Conservation (phyloP, 345 rosid genomes). For the Lumnitzera littorea region DNA sequence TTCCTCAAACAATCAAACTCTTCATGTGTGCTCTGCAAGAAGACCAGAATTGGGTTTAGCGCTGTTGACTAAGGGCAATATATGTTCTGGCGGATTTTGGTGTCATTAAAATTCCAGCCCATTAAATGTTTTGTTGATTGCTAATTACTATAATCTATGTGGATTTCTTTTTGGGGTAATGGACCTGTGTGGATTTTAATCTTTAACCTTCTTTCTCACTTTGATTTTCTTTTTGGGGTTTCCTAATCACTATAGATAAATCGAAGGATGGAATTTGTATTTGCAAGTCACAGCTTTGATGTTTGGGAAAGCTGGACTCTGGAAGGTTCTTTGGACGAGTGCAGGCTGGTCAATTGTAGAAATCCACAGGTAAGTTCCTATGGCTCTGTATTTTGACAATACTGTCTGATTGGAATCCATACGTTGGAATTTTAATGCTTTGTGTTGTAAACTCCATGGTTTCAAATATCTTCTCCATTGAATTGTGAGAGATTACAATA, state of each 20-base stretch:
- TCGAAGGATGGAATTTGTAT: conserved; percentile 92
- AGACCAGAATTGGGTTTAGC: too few relatives aligned
- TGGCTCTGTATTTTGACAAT: neutral
- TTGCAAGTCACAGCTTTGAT: conserved; percentile 97
- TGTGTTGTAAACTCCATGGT: too few relatives aligned
- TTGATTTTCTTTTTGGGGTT: neutral
- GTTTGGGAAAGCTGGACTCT: conserved; percentile 98
- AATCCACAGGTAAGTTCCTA: conserved; percentile 51
- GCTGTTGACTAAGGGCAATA: neutral
- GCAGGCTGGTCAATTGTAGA: conserved; percentile 85
- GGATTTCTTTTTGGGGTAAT: too few relatives aligned
- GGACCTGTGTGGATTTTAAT: too few relatives aligned
- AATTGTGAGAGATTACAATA: too few relatives aligned
- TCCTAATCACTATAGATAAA: conserved; percentile 55
- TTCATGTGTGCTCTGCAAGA: too few relatives aligned
- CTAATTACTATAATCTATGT: neutral
- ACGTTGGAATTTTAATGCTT: neutral
- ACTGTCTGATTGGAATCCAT: neutral
- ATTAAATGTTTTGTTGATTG: neutral
- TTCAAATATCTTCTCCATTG: too few relatives aligned
- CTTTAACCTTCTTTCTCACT: neutral
- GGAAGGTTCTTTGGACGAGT: conserved; percentile 86
- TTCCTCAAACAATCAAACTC: too few relatives aligned
- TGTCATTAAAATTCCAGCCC: neutral
- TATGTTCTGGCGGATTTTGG: neutral